A percentile compares a stretch with the other conserved stretches of the same genome.
Evolutionary conservation across 1,284 basidiomycete genomes (phyloP).

Genomic region (Boletus sp.): DNA sequence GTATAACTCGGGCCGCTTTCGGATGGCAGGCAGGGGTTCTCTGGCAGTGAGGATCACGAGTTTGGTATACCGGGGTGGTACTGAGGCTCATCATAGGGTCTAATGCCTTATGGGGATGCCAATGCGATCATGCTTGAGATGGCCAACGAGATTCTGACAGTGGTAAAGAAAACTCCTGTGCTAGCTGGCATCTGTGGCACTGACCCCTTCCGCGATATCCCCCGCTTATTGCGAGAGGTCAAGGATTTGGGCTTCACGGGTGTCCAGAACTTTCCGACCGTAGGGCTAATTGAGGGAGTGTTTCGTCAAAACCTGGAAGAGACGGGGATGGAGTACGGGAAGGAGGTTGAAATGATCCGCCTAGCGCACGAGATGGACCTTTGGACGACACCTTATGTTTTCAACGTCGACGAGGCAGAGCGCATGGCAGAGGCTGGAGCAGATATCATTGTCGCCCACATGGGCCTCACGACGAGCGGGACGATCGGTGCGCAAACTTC

Average conservation of each 20-base stretch:
- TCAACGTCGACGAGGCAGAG: conserved; percentile 27
- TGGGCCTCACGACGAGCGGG: conserved; percentile 32
- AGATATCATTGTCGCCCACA: conserved; percentile 33
- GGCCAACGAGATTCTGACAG: conserved; percentile 28
- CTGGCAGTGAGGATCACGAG: conserved; percentile 21
- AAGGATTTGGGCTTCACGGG: conserved; percentile 31
- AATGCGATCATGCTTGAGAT: conserved; percentile 34
- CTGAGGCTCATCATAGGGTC: conserved; percentile 18
- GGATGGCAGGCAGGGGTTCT: conserved; percentile 33
- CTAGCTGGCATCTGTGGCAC: conserved; percentile 31
- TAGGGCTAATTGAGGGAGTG: conserved; percentile 31
- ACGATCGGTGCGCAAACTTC: conserved; percentile 29
- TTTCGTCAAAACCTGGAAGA: conserved; percentile 35
- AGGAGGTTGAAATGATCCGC: conserved; percentile 35
- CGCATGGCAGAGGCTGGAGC: conserved; percentile 29
- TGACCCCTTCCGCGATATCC: conserved; percentile 33
- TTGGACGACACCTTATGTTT: conserved; percentile 31
- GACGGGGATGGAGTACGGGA: conserved; percentile 32
- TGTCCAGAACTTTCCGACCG: conserved; percentile 34
- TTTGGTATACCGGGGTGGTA: not conserved
- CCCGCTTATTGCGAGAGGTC: conserved; percentile 22
- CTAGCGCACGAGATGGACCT: conserved; percentile 27
- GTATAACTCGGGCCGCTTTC: conserved; percentile 33
- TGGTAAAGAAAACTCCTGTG: conserved; percentile 30
- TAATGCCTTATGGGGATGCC: conserved; percentile 35